Evolutionary conservation across 1,284 basidiomycete genomes (phyloP).

Genomic region (Ceratobasidium sp.): DNA sequence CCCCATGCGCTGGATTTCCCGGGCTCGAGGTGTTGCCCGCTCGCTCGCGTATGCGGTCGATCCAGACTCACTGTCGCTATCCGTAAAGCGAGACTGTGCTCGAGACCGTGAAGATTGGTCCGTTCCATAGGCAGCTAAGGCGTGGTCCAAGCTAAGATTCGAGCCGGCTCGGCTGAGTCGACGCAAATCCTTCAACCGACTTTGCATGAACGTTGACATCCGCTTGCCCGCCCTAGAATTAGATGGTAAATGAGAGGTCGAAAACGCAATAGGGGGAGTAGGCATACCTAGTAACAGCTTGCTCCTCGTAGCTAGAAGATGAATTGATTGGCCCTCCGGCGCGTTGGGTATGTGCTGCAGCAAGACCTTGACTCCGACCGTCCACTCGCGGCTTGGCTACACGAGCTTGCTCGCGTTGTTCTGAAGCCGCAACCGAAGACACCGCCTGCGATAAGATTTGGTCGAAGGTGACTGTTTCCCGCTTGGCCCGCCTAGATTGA

Average conservation of each 20-base stretch:
- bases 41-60: neutral
- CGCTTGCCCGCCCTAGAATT: conserved; percentile 29
- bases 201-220: conserved; percentile 42
- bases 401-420: conserved; percentile 11
- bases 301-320: conserved; percentile 39
- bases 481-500: conserved; percentile 10
- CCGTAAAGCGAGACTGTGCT: conserved; percentile 11
- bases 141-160: conserved; percentile 32
- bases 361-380: conserved; percentile 21
- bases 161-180: conserved; percentile 2
- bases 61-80: conserved; percentile 26
- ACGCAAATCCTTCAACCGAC: conserved; percentile 35
- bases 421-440: conserved; percentile 17
- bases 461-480: conserved; percentile 41
- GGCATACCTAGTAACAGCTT: conserved; percentile 17
- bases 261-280: neutral
- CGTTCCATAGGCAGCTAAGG: conserved; percentile 28
- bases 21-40: conserved; percentile 12
- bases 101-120: neutral
- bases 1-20: neutral
- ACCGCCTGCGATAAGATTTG: conserved; percentile 43
- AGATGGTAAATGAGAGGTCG: neutral
- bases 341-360: conserved; percentile 38
- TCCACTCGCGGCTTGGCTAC: neutral
- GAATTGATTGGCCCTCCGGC: conserved; percentile 18